Evolutionary conservation across 805 yeast species (phyloP).

Genomic region (Cyberlindnera maclurae): DNA sequence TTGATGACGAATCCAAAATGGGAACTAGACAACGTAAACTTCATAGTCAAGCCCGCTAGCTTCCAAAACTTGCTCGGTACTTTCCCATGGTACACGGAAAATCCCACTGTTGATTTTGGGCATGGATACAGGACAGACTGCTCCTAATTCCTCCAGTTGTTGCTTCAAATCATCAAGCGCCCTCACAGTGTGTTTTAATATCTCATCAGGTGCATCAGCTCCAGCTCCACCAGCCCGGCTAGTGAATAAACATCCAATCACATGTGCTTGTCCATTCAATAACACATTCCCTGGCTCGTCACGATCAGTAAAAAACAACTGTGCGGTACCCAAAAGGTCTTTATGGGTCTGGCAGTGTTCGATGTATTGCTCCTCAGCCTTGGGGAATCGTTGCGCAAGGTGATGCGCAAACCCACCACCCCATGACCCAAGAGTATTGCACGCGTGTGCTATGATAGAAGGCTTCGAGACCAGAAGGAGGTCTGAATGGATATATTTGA

Average conservation of each 20-base stretch:
- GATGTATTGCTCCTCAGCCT: slow-evolving; percentile 43
- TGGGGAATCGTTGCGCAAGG: slow-evolving; percentile 48
- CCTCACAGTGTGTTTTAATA: slow-evolving; percentile 41
- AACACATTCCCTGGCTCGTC: slow-evolving; percentile 27
- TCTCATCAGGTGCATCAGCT: slow-evolving; percentile 36
- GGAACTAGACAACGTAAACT: slow-evolving; percentile 41
- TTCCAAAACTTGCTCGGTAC: slow-evolving; percentile 49
- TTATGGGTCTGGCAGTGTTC: slow-evolving; percentile 18
- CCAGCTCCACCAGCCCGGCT: slow-evolving; percentile 43
- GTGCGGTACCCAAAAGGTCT: slow-evolving; percentile 48
- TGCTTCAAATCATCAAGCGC: slow-evolving; percentile 41
- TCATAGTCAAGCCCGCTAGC: slow-evolving; percentile 29
- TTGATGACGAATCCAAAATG: too few relatives aligned
- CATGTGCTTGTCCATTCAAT: slow-evolving; percentile 15
- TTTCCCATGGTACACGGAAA: slow-evolving; percentile 72
- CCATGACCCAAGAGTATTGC: slow-evolving; percentile 76
- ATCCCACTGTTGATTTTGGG: slow-evolving; percentile 80
- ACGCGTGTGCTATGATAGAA: slow-evolving; percentile 64
- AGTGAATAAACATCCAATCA: slow-evolving; percentile 65
- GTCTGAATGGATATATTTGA: slow-evolving; percentile 49
- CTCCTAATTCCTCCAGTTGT: slow-evolving; percentile 25
- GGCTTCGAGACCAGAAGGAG: slow-evolving; percentile 35
- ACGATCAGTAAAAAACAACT: slow-evolving; percentile 32
- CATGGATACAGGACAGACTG: slow-evolving; percentile 38
- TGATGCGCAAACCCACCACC: slow-evolving; percentile 76